Percentiles rank a stretch among this genome's conserved stretches.
Evolutionary conservation across 768 basidiomycete species (phyloP).

Genomic region (Rubroboletus pulcherrimus): DNA sequence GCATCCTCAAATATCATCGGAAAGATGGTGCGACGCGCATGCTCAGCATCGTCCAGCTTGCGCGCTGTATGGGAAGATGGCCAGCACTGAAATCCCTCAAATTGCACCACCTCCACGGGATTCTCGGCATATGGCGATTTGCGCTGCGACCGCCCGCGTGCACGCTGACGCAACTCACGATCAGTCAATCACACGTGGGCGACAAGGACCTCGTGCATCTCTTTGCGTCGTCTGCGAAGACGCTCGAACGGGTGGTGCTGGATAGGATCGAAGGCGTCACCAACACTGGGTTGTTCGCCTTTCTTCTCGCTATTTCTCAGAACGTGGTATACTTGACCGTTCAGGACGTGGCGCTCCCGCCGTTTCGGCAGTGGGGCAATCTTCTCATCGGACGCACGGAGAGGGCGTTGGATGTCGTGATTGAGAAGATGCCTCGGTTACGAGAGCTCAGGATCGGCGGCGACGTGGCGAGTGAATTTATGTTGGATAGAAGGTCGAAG

Average conservation of each 20-base stretch:
- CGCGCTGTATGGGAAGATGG: slow-evolving; percentile 18
- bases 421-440: slow-evolving; percentile 20
- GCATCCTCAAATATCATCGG: background rate
- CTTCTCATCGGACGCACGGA: slow-evolving; percentile 18
- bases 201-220: slow-evolving; percentile 20
- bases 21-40: background rate
- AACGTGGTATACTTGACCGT: slow-evolving; percentile 13
- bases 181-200: slow-evolving; percentile 11
- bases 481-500: slow-evolving; percentile 21
- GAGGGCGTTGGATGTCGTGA: slow-evolving; percentile 15
- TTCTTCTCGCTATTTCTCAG: slow-evolving; percentile 10
- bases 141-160: slow-evolving; percentile 14
- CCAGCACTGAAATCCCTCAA: slow-evolving; percentile 11
- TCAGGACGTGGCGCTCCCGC: slow-evolving; percentile 20
- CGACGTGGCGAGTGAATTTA: slow-evolving; percentile 24
- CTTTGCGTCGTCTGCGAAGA: slow-evolving; percentile 4
- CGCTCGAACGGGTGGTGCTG: slow-evolving; percentile 20
- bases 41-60: slow-evolving; percentile 16
- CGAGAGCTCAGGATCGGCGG: slow-evolving; percentile 17
- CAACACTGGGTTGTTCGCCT: slow-evolving; percentile 14
- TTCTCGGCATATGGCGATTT: slow-evolving; percentile 11
- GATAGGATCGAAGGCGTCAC: slow-evolving; percentile 19
- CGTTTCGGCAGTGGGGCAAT: slow-evolving; percentile 12
- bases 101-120: slow-evolving; percentile 14
- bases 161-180: slow-evolving; percentile 17